Evolutionary conservation across 1,284 basidiomycete genomes (phyloP).

Genomic region (Tilletia caries): DNA sequence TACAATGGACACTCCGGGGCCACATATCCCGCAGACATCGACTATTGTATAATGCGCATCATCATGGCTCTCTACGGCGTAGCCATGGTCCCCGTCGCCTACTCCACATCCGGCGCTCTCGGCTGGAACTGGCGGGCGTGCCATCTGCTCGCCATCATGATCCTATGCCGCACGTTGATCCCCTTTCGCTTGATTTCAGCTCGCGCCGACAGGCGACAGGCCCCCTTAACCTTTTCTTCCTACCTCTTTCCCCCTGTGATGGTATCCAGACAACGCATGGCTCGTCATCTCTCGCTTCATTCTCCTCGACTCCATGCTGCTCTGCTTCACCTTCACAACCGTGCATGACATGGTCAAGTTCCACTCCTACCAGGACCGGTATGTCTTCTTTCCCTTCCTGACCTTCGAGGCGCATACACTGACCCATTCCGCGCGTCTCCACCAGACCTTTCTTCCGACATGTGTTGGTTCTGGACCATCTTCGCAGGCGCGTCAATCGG

Average conservation of each 20-base stretch:
- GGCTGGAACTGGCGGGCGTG: conserved; percentile 84
- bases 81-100: conserved; percentile 88
- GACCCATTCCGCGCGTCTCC: neutral
- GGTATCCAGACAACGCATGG: conserved; percentile 86
- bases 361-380: too few relatives aligned
- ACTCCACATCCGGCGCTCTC: too few relatives aligned
- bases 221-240: too few relatives aligned
- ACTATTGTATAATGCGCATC: conserved; percentile 90
- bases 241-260: too few relatives aligned
- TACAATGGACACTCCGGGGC: too few relatives aligned
- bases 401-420: too few relatives aligned
- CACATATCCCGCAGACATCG: too few relatives aligned
- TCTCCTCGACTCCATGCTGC: conserved; percentile 91
- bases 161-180: conserved; percentile 75
- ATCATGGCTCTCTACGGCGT: conserved; percentile 91
- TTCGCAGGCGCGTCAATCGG: conserved; percentile 91
- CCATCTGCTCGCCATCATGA: conserved; percentile 90
- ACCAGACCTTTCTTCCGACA: conserved; percentile 71
- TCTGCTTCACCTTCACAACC: conserved; percentile 96
- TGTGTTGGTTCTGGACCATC: conserved; percentile 94
- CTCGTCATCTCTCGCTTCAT: conserved; percentile 96
- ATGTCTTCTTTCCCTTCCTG: too few relatives aligned
- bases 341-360: conserved; percentile 89
- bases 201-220: too few relatives aligned
- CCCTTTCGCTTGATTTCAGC: conserved; percentile 47